Evolutionary conservation across 345 rosid species (phyloP).

Genomic region (Zanthoxylum bungeanum): DNA sequence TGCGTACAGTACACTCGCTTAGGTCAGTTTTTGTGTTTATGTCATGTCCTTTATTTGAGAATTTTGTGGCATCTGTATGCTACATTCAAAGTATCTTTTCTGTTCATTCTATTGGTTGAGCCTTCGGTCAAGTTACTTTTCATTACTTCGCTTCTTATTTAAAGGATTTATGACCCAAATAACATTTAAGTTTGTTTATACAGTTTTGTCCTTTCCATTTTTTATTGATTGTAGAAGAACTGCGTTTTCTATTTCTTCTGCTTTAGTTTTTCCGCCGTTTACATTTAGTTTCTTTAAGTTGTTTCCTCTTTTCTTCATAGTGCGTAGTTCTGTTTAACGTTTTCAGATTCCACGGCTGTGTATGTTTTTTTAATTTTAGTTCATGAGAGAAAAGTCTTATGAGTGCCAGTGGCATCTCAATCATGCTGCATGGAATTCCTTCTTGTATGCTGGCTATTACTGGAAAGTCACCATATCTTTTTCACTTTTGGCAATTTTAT

Average conservation of each 20-base stretch:
- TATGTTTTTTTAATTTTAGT: not conserved
- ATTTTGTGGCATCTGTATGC: conserved; percentile 53
- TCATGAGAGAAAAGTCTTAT: not conserved
- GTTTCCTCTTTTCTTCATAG: not conserved
- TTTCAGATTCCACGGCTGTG: not conserved
- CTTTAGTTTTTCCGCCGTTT: not conserved
- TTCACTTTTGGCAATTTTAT: not conserved
- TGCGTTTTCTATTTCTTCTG: conserved; percentile 3
- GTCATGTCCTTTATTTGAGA: conserved; percentile 53
- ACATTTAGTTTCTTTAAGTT: conserved; percentile 5
- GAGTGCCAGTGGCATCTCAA: not conserved
- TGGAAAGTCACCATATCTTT: not conserved
- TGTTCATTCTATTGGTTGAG: conserved; percentile 33
- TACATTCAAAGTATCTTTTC: conserved; percentile 43
- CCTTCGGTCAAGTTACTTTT: conserved; percentile 36
- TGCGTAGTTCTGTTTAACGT: not conserved
- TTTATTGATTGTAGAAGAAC: conserved; percentile 1
- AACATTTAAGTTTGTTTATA: conserved; percentile 11
- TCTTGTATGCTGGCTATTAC: not conserved
- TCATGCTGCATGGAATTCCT: not conserved
- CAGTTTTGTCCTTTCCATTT: not conserved
- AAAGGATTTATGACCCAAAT: conserved; percentile 20
- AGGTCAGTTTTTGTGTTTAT: conserved; percentile 88
- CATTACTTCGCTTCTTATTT: conserved; percentile 24
- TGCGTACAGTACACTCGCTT: conserved; percentile 62